phyloP scores from a whole-genome alignment of 2,329 filamentous ascomycete species.

The Aspergillus cejpii region DNA sequence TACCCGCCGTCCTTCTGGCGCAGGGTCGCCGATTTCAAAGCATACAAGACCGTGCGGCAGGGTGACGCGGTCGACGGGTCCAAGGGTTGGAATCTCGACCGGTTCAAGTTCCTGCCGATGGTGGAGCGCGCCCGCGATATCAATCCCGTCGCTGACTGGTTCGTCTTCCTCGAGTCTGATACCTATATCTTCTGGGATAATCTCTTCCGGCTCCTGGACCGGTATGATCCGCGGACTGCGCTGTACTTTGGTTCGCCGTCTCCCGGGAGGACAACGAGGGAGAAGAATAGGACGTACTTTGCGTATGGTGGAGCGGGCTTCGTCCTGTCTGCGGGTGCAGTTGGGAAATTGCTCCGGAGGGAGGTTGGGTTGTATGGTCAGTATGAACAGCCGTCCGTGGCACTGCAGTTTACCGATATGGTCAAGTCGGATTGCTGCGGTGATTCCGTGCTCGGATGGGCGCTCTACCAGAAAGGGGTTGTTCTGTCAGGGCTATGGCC shows the following conservation, averaged over 20 bases:
- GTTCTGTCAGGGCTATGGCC: conserved; percentile 46
- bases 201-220: conserved; percentile 44
- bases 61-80: neutral
- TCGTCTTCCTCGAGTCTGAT: conserved; percentile 54
- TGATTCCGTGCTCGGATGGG: conserved; percentile 48
- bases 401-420: conserved; percentile 25
- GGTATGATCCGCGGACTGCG: conserved; percentile 40
- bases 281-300: conserved; percentile 35
- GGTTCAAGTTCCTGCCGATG: conserved; percentile 58
- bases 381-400: neutral
- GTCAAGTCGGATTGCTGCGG: conserved; percentile 48
- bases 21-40: neutral
- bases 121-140: conserved; percentile 27
- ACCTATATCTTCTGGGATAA: conserved; percentile 53
- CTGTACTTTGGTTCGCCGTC: conserved; percentile 50
- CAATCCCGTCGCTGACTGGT: conserved; percentile 44
- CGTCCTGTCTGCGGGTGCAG: conserved; percentile 46
- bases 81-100: conserved; percentile 50
- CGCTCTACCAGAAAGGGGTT: conserved; percentile 42
- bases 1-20: neutral
- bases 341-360: conserved; percentile 33
- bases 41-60: neutral
- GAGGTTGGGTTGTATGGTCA: neutral
- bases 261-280: conserved; percentile 26
- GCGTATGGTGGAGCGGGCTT: conserved; percentile 53